These are phyloP conservation scores for Selenicereus undatus DNA, from an alignment of 148 eudicot genomes.

Conservation along the genomic window DNA sequence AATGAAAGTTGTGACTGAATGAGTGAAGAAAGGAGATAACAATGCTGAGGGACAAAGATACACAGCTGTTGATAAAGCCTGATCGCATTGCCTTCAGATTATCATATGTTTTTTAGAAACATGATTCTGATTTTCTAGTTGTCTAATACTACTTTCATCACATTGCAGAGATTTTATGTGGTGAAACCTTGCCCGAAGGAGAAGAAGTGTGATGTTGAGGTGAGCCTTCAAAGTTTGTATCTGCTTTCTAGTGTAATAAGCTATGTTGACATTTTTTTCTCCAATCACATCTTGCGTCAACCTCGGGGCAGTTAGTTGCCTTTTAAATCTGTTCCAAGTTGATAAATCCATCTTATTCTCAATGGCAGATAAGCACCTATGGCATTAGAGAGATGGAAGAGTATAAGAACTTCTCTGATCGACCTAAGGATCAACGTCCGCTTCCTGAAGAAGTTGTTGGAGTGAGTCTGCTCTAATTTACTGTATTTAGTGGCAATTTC, in stretches of 20 bases:
- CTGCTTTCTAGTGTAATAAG: background rate
- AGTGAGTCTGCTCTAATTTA: conserved; percentile 41
- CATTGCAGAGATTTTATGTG: conserved; percentile 86
- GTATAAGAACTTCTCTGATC: conserved; percentile 95
- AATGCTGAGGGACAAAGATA: too few species aligned
- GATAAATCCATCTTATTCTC: background rate
- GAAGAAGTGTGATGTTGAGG: conserved; percentile 98
- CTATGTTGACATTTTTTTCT: background rate
- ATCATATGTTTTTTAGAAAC: background rate
- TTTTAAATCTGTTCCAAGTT: background rate
- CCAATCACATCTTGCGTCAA: background rate
- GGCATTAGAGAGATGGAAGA: conserved; percentile 97
- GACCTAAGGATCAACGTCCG: conserved; percentile 90
- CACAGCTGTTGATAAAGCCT: background rate
- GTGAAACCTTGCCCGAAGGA: conserved; percentile 98
- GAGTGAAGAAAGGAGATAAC: too few species aligned
- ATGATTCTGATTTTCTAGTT: background rate
- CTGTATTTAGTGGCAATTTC: background rate
- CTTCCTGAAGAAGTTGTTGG: conserved; percentile 97
- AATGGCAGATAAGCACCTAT: conserved; percentile 72
- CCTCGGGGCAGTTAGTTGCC: background rate
- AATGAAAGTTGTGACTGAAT: too few species aligned
- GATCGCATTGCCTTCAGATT: background rate
- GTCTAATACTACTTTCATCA: conserved; percentile 22
- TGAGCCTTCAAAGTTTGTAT: conserved; percentile 25